These are phyloP conservation scores for Dryas octopetala DNA, from an alignment of 306 rosid species.

Conservation along the genomic window DNA sequence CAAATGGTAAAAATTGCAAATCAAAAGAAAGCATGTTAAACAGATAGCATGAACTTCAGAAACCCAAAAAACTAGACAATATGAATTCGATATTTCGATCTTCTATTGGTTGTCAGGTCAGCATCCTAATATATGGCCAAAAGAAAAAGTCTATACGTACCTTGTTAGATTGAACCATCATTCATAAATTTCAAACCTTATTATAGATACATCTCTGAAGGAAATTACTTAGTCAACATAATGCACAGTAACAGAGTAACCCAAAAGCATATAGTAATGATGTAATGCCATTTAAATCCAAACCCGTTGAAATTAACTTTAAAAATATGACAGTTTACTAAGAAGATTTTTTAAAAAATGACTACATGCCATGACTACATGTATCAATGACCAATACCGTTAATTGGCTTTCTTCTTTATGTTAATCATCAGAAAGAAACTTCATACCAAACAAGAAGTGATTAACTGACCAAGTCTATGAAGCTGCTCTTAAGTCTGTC, in stretches of 20 bases:
- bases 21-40: too few relatives aligned
- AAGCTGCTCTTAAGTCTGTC: not conserved
- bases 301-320: not conserved
- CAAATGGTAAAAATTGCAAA: too few relatives aligned
- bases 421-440: not conserved
- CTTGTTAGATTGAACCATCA: not conserved
- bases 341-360: not conserved
- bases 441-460: constrained; percentile 3
- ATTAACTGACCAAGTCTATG: constrained; percentile 24
- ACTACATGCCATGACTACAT: not conserved
- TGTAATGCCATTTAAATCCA: not conserved
- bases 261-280: not conserved
- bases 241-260: not conserved
- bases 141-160: not conserved
- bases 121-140: not conserved
- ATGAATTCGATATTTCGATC: too few relatives aligned
- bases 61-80: too few relatives aligned
- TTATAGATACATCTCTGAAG: not conserved
- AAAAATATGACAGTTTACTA: not conserved
- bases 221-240: not conserved
- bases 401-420: not conserved
- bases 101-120: too few relatives aligned
- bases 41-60: too few relatives aligned
- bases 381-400: not conserved
- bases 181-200: not conserved